phyloP scores from a whole-genome alignment of 2,329 filamentous ascomycete species.

The Aureobasidium uvarum region DNA sequence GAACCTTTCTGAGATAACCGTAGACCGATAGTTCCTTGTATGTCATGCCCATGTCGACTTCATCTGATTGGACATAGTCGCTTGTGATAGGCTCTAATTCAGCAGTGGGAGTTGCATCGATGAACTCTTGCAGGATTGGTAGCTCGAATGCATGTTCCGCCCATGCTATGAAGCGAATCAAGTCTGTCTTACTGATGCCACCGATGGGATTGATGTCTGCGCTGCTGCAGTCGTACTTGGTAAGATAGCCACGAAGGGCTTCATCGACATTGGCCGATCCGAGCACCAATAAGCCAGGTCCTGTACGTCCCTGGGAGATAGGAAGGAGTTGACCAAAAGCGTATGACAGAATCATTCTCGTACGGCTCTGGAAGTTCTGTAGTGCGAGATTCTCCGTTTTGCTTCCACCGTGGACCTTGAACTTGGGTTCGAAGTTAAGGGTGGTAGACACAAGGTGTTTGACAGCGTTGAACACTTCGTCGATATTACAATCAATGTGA shows the following conservation, averaged over 20 bases:
- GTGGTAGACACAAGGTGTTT: conserved; percentile 59
- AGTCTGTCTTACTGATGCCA: conserved; percentile 63
- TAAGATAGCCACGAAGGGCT: conserved; percentile 59
- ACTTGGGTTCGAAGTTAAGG: conserved; percentile 60
- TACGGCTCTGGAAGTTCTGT: conserved; percentile 66
- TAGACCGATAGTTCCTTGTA: conserved; percentile 56
- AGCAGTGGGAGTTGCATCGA: conserved; percentile 54
- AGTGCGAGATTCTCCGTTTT: conserved; percentile 61
- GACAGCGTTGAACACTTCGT: conserved; percentile 61
- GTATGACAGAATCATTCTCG: conserved; percentile 65
- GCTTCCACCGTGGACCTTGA: conserved; percentile 63
- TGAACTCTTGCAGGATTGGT: conserved; percentile 64
- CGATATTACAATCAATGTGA: conserved; percentile 72
- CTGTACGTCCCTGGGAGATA: conserved; percentile 58
- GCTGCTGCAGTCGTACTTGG: conserved; percentile 66
- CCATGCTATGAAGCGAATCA: conserved; percentile 71
- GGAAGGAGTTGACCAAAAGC: conserved; percentile 63
- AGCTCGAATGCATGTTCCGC: conserved; percentile 59
- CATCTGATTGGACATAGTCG: conserved; percentile 59
- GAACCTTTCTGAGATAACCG: conserved; percentile 55
- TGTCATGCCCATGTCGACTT: conserved; percentile 55
- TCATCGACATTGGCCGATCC: conserved; percentile 67
- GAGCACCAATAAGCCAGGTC: conserved; percentile 59
- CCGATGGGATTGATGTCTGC: conserved; percentile 63
- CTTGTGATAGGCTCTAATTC: conserved; percentile 63